Percentiles rank a stretch among this genome's conserved stretches.
Conservation (phyloP, 1,139 yeast species). For the Pichia sp. region DNA sequence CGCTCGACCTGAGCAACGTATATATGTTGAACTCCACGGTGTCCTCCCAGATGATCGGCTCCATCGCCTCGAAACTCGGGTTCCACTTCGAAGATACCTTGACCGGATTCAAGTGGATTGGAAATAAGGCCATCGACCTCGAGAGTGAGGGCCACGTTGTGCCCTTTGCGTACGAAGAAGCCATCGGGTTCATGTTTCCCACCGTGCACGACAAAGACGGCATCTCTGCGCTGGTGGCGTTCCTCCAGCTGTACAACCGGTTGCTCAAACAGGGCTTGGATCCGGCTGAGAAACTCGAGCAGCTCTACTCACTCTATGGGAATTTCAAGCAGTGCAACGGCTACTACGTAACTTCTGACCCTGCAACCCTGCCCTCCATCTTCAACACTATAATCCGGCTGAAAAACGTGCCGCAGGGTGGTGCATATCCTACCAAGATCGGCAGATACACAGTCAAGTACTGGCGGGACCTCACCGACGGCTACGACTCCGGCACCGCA, state of each 20-base stretch:
- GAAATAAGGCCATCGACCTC: conserved; percentile 76
- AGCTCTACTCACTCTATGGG: conserved; percentile 65
- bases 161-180: conserved; percentile 93
- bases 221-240: conserved; percentile 72
- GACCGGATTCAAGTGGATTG: conserved; percentile 98
- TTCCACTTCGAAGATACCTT: conserved; percentile 73
- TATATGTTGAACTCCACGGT: conserved; percentile 85
- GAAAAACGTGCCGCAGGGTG: conserved; percentile 34
- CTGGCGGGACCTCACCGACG: conserved; percentile 84
- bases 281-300: conserved; percentile 48
- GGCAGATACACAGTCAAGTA: conserved; percentile 51
- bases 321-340: conserved; percentile 83
- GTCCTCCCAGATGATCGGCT: conserved; percentile 73
- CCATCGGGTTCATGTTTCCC: conserved; percentile 89
- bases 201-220: conserved; percentile 95
- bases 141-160: conserved; percentile 61
- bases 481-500: conserved; percentile 66
- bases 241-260: conserved; percentile 61
- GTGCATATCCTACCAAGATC: conserved; percentile 28
- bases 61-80: conserved; percentile 61
- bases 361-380: conserved; percentile 46
- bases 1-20: conserved; percentile 32
- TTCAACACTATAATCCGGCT: conserved; percentile 36
- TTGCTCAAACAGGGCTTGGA: conserved; percentile 40
- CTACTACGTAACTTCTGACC: conserved; percentile 59